Evolutionary conservation across 805 yeast genomes (phyloP), one percentile per base, ranked within the genome.

Genomic region (Wickerhamia fluorescens): DNA sequence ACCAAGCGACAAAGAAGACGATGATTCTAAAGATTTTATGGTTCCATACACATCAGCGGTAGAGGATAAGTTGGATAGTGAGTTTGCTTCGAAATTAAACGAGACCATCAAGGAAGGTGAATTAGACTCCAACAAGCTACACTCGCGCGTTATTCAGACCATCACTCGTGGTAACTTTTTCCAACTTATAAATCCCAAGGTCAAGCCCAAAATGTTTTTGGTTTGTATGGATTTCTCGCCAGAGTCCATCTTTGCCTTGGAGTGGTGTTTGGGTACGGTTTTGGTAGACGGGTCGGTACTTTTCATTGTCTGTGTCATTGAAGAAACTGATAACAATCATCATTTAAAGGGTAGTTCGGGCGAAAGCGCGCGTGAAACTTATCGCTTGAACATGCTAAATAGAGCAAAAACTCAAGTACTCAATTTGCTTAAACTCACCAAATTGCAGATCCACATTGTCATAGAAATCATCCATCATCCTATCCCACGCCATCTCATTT

Each of bases 191-290:
- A 59, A 59, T 39, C 66, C 67, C 11, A 51, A 51, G 33, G 49
- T 57, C 28, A 64, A 63, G 35, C 70, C 70, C 23, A 74, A 75
- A 41, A 71, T 83, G 47, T 85, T 77, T 51, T 56, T 87, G 27
- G 68, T 86, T 13, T 85, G 92, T 45, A 72, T 81, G 61, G 96
- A 88, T 50, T 69, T 81, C 38, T 76, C 89, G 3, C 81, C 85
- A 1, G 96, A 86, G 49, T 78, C 94, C 2, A 66, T 68, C 21
- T 82, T 81, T 52, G 92, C 96, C 0, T 62, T 88, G 14, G 92
- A 85, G 45, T 87, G 95, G 82, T 73, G 87, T 24, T 66, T 88
- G 41, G 96, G 96, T 2, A 73, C 94, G 0, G 79, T 86, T 1
- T 64, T 87, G 26, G 80, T 78, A 14, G 87, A 84, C 45, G 92